Percentiles rank a stretch among this genome's conserved stretches.
These are phyloP conservation scores for Boletus speciosus DNA, from an alignment of 768 basidiomycete genomes.

Conservation along the genomic window DNA sequence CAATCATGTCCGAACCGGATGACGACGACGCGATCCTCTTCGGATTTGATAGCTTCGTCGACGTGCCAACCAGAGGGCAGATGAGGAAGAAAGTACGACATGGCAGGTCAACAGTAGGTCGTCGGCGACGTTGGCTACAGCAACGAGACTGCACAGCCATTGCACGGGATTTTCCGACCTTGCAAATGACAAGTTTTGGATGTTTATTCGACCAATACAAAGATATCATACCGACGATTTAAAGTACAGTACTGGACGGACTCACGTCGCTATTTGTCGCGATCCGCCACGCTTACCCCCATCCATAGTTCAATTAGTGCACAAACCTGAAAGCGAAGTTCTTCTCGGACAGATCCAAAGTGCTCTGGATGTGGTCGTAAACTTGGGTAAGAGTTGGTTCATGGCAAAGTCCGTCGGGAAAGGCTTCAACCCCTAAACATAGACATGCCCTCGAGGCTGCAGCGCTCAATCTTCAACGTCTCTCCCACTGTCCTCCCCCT, in stretches of 20 bases:
- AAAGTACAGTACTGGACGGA: no score
- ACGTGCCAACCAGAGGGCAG: conserved; percentile 96
- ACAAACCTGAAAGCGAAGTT: no score
- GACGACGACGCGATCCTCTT: conserved; percentile 93
- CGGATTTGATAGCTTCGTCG: conserved; percentile 97
- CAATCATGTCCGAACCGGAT: conserved; percentile 94
- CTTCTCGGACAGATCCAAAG: no score
- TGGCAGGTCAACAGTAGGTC: conserved; percentile 23
- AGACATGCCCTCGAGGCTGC: not conserved
- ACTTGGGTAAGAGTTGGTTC: no score
- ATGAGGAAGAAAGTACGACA: conserved; percentile 90
- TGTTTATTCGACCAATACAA: no score
- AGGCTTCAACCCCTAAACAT: no score
- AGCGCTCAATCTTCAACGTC: not conserved
- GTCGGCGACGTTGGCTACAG: not conserved
- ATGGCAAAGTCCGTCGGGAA: no score
- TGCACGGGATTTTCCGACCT: not conserved
- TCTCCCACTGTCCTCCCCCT: not conserved
- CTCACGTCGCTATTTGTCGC: not conserved
- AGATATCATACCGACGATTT: no score
- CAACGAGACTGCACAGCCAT: not conserved
- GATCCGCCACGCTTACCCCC: no score
- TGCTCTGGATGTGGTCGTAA: no score
- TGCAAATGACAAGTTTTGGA: not conserved
- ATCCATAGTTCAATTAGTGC: no score